These are phyloP conservation scores for Letharia columbiana DNA, from an alignment of 495 filamentous ascomycete genomes.

Conservation along the genomic window DNA sequence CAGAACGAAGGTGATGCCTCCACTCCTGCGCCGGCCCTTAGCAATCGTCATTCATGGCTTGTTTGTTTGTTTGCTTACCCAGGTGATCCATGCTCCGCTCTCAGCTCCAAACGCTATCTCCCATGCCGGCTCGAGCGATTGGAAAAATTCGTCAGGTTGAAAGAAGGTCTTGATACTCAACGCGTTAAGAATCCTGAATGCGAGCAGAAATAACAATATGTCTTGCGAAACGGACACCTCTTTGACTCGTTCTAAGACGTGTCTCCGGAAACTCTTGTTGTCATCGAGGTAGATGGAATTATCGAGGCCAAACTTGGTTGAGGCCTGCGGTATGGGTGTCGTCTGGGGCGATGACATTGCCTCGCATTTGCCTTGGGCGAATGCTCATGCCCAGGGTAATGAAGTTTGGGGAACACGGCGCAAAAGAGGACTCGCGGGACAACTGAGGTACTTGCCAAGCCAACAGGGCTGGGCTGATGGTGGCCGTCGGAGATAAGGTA, in stretches of 20 bases:
- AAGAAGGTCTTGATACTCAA: conserved; percentile 86
- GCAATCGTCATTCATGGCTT: background rate
- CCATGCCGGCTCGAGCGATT: conserved; percentile 94
- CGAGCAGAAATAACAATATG: conserved; percentile 56
- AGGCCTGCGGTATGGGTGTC: conserved; percentile 26
- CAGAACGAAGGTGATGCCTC: conserved; percentile 80
- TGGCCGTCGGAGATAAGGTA: no score
- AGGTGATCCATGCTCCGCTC: conserved; percentile 88
- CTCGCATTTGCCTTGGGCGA: conserved; percentile 6
- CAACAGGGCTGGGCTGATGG: no score
- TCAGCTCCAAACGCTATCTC: conserved; percentile 68
- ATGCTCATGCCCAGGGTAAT: conserved; percentile 2
- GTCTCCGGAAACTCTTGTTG: conserved; percentile 13
- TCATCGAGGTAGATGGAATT: conserved; percentile 20
- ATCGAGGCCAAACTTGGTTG: conserved; percentile 24
- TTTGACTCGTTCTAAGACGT: conserved; percentile 19
- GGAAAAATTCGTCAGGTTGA: conserved; percentile 98
- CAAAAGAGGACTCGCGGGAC: background rate
- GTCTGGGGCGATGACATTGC: conserved; percentile 20
- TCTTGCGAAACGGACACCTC: conserved; percentile 24
- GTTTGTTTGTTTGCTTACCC: conserved; percentile 47
- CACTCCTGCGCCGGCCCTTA: conserved; percentile 65
- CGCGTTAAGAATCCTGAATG: conserved; percentile 78
- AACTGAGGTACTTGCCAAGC: background rate
- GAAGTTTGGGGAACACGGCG: conserved; percentile 1